phyloP scores from a whole-genome alignment of 192 early-diverging fungal species.

The Umbelopsis sp. region DNA sequence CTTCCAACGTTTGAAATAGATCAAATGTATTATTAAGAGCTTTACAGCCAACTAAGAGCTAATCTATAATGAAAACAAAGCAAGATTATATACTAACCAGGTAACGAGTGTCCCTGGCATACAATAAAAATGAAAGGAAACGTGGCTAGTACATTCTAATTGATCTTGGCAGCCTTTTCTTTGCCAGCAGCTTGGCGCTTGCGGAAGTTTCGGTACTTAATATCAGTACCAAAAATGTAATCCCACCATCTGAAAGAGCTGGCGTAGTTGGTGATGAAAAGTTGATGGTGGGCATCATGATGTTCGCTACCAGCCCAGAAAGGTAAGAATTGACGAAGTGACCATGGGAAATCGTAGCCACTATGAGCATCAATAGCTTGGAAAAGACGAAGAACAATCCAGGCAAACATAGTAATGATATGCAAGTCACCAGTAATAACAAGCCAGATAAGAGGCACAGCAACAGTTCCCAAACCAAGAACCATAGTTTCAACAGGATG shows the following conservation, averaged over 20 bases:
- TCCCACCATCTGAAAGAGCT: slow-evolving; percentile 93
- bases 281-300: slow-evolving; percentile 93
- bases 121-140: neutral
- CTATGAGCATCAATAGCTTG: slow-evolving; percentile 90
- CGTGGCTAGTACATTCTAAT: neutral
- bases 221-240: slow-evolving; percentile 82
- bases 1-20: neutral
- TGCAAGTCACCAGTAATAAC: slow-evolving; percentile 69
- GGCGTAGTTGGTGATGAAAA: slow-evolving; percentile 79
- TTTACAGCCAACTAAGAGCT: neutral
- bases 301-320: slow-evolving; percentile 93
- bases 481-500: slow-evolving; percentile 86
- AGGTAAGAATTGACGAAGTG: slow-evolving; percentile 79
- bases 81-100: slow-evolving; percentile 12
- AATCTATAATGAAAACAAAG: slow-evolving; percentile 3
- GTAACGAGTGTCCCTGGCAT: neutral
- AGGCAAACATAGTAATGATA: slow-evolving; percentile 79
- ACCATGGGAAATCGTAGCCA: slow-evolving; percentile 97
- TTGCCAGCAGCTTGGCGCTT: slow-evolving; percentile 42
- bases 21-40: neutral
- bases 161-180: slow-evolving; percentile 12
- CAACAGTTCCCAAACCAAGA: slow-evolving; percentile 84
- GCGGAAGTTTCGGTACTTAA: slow-evolving; percentile 68
- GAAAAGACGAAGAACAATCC: slow-evolving; percentile 81
- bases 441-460: slow-evolving; percentile 77